phyloP scores from a whole-genome alignment of 495 filamentous ascomycete genomes.

The Trichoderma orchidacearum region DNA sequence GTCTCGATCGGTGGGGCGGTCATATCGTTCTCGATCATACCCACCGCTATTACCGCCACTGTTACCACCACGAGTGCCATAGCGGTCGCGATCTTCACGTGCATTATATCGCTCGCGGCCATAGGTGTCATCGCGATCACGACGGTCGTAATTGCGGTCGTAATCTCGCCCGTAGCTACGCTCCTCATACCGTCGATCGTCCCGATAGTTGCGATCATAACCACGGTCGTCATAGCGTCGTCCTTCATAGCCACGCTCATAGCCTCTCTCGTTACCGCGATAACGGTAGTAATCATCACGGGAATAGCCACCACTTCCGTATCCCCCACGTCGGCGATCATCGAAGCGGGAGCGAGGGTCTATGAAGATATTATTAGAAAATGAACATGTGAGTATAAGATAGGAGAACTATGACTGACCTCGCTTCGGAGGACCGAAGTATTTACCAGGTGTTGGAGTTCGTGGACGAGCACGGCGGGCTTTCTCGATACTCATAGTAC shows the following conservation, averaged over 20 bases:
- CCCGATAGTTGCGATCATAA: conserved; percentile 30
- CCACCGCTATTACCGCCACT: conserved; percentile 30
- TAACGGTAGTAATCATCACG: conserved; percentile 40
- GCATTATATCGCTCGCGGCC: conserved; percentile 28
- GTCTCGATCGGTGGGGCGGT: conserved; percentile 33
- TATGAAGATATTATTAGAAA: conserved; percentile 14
- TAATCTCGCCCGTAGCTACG: conserved; percentile 38
- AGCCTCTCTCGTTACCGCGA: conserved; percentile 29
- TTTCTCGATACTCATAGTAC: conserved; percentile 97
- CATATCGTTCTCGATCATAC: conserved; percentile 41
- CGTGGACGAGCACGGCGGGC: conserved; percentile 86
- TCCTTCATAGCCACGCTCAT: conserved; percentile 38
- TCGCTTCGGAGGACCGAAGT: conserved; percentile 97
- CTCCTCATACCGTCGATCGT: conserved; percentile 34
- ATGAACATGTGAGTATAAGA: conserved; percentile 35
- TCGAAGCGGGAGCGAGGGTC: conserved; percentile 28
- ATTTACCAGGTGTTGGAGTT: conserved; percentile 95
- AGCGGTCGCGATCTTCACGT: conserved; percentile 33
- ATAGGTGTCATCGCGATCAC: conserved; percentile 36
- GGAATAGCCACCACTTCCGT: conserved; percentile 34
- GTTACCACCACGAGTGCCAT: conserved; percentile 32
- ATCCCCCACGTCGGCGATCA: conserved; percentile 35
- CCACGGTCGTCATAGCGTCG: conserved; percentile 45
- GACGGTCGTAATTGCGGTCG: conserved; percentile 49
- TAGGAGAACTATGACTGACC: conserved; percentile 40